phyloP scores from a whole-genome alignment of 108 stramenopile species.

The Cyclotella cryptica region DNA sequence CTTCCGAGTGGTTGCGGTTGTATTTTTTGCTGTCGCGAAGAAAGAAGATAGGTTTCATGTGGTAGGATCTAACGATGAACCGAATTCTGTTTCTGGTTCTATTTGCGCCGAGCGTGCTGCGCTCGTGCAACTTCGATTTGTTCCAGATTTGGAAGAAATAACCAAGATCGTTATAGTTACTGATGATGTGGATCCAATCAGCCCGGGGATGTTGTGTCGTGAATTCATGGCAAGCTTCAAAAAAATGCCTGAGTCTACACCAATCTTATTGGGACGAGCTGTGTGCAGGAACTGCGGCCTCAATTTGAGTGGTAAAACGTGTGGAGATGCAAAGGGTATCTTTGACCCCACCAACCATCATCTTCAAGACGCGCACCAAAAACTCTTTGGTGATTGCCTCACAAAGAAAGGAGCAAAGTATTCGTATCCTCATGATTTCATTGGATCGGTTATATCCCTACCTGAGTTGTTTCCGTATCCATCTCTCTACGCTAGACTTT shows the following conservation, averaged over 20 bases:
- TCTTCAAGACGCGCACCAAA: conserved; percentile 20
- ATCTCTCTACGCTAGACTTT: conserved; percentile 70
- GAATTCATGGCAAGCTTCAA: conserved; percentile 82
- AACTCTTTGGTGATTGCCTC: conserved; percentile 34
- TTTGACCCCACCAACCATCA: conserved; percentile 22
- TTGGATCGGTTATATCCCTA: conserved; percentile 54
- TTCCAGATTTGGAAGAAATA: conserved; percentile 54
- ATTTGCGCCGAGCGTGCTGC: conserved; percentile 94
- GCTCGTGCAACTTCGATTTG: conserved; percentile 73
- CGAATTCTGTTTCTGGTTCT: conserved; percentile 74
- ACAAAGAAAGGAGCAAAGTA: conserved; percentile 18
- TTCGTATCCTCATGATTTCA: conserved; percentile 49
- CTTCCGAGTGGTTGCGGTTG: conserved; percentile 81
- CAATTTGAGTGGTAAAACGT: conserved; percentile 32
- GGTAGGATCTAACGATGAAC: conserved; percentile 88
- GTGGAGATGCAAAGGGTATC: conserved; percentile 21
- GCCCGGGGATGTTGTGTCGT: conserved; percentile 86
- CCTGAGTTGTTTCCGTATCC: conserved; percentile 80
- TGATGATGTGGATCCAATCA: conserved; percentile 74
- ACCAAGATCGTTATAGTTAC: conserved; percentile 66
- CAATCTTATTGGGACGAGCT: conserved; percentile 59
- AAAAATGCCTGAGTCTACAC: conserved; percentile 60
- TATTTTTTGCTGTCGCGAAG: conserved; percentile 56
- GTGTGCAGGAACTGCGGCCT: conserved; percentile 51
- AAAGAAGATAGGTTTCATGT: conserved; percentile 57